Base-by-base conservation (phyloP, 208 protist species). In the Leishmania arabica region DNA sequence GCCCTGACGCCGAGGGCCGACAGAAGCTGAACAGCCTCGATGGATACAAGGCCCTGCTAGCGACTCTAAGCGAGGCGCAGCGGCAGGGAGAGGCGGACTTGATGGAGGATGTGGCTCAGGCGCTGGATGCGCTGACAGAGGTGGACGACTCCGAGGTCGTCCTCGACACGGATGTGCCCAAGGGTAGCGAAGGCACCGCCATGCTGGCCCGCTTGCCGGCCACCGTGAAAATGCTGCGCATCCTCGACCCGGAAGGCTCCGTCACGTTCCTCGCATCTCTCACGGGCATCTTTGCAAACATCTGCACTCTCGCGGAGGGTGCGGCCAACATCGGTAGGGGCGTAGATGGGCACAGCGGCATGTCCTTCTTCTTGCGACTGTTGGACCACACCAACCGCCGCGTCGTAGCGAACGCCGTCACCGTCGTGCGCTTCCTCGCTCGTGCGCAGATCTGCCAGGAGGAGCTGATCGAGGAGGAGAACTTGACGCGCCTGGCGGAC, bases 221-320 rank as follows among this genome's bases (percentile, higher is more conserved):
- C 45, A 95, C 91, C 13, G 90, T 89, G 78, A 96, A 95, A 83
- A 97, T 97, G 92, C 88, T 97, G n/a, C 90, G 92, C 79, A 92
- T 97, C 75, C 88, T 97, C 49, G 92, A 97, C 85, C 86, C 90
- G 3, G 87, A 92, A 49, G 89, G 90, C 81, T 86, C 92, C n/a
- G 88, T 93, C 49, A 70, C 89, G 42, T 95, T 97, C 77, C 88
- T 97, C 40, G 90, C 82, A 64, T 91, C 94, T n/a, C 81, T 95
- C 53, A 93, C 90, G 21, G 91, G 91, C 42, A 95, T 95, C 75
- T 94, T 95, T 74, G 88, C 94, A 17, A 96, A 97, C 86, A 65
- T 97, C 72, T 93, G 89, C 84, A 91, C 91, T 45, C 84, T 97
- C 11, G 75, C 78, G 24, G 81, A 77, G 1, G 94, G 94, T 1